Conservation (phyloP, 768 basidiomycete genomes). For the Crassisporium funariophilum region DNA sequence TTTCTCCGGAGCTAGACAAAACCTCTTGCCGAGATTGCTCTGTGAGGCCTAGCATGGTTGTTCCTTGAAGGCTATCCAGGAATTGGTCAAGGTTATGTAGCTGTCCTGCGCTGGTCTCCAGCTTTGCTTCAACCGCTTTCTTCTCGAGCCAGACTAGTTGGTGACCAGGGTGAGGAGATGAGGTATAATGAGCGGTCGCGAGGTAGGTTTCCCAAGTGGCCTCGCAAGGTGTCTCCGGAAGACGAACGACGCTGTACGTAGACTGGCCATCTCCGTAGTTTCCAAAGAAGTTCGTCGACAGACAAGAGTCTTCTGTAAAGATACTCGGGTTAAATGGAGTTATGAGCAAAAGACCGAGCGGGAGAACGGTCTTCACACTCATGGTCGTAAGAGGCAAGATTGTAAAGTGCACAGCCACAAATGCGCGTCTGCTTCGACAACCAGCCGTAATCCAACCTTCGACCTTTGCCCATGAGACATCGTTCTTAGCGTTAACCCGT, state of each 20-base stretch:
- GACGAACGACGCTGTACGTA: conserved; percentile 46
- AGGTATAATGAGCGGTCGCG: conserved; percentile 25
- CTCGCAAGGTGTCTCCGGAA: conserved; percentile 41
- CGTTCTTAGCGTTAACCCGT: conserved; percentile 10
- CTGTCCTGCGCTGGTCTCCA: conserved; percentile 26
- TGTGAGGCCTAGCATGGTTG: background rate
- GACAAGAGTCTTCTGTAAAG: conserved; percentile 44
- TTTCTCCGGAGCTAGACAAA: conserved; percentile 9
- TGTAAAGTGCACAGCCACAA: conserved; percentile 16
- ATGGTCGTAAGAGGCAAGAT: conserved; percentile 10
- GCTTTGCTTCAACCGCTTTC: conserved; percentile 47
- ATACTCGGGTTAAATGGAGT: conserved; percentile 45
- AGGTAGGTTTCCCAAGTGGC: conserved; percentile 29
- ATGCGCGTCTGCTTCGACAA: background rate
- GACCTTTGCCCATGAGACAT: conserved; percentile 11
- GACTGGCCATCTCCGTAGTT: conserved; percentile 46
- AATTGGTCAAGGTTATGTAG: conserved; percentile 16
- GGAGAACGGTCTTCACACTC: conserved; percentile 23
- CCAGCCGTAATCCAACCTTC: background rate
- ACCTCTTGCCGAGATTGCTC: conserved; percentile 17
- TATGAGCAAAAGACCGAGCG: conserved; percentile 41
- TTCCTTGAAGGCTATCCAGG: conserved; percentile 12
- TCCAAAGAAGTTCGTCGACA: conserved; percentile 56
- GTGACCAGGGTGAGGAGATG: conserved; percentile 17
- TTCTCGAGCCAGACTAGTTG: conserved; percentile 68